Percentiles rank a stretch among this genome's conserved stretches.
Conservation (phyloP, 2,329 filamentous ascomycete species). For the Septoria linicola region DNA sequence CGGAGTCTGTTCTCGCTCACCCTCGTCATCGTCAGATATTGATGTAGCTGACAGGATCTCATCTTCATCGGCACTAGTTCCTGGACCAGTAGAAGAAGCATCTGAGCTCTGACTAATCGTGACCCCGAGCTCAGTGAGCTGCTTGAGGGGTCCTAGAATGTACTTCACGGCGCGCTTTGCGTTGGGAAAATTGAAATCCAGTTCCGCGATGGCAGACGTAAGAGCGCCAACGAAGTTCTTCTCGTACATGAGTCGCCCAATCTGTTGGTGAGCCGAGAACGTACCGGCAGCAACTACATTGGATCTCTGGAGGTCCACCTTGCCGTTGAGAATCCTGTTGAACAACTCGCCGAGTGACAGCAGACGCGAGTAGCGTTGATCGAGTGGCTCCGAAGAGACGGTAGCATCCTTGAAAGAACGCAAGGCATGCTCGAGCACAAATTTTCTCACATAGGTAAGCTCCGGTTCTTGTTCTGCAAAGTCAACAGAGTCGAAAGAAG, state of each 20-base stretch:
- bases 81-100: conserved; percentile 60
- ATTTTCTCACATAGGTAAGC: conserved; percentile 87
- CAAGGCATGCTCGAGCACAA: conserved; percentile 88
- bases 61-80: conserved; percentile 71
- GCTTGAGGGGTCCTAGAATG: conserved; percentile 84
- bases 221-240: conserved; percentile 90
- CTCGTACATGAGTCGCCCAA: conserved; percentile 95
- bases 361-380: conserved; percentile 83
- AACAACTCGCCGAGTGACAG: conserved; percentile 88
- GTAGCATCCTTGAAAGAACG: conserved; percentile 90
- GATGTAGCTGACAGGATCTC: conserved; percentile 86
- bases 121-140: conserved; percentile 82
- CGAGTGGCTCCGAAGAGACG: conserved; percentile 72
- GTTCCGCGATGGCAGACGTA: conserved; percentile 88
- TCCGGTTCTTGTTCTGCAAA: conserved; percentile 74
- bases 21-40: conserved; percentile 68
- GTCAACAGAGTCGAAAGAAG: conserved; percentile 26
- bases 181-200: conserved; percentile 90
- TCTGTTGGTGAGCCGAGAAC: conserved; percentile 68
- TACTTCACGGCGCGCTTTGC: conserved; percentile 95
- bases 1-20: conserved; percentile 79
- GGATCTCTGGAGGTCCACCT: conserved; percentile 57
- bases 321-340: conserved; percentile 83
- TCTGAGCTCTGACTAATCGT: conserved; percentile 79
- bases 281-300: conserved; percentile 20